Evolutionary conservation across 176 grass and related monocot genomes (phyloP).

Genomic region (Pontederia paniculata): DNA sequence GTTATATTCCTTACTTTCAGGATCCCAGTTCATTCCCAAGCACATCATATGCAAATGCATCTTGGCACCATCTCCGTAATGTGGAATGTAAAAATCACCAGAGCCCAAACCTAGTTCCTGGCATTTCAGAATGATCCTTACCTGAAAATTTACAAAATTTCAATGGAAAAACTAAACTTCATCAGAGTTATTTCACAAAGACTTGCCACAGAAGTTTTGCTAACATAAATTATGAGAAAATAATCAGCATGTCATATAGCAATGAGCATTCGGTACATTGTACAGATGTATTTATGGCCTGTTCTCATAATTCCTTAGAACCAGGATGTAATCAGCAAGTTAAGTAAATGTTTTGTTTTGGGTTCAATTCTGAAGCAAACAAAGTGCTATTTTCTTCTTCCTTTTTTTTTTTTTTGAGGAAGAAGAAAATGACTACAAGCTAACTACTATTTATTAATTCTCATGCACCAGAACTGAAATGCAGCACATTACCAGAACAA

Average conservation of each 20-base stretch:
- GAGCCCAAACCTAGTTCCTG: constrained; percentile 29
- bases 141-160: constrained; percentile 15
- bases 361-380: too few relatives aligned
- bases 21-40: constrained; percentile 61
- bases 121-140: constrained; percentile 41
- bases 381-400: too few relatives aligned
- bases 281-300: too few relatives aligned
- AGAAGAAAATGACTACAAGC: too few relatives aligned
- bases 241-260: background rate
- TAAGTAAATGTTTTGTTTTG: too few relatives aligned
- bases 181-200: background rate
- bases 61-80: constrained; percentile 32
- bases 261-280: too few relatives aligned
- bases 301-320: too few relatives aligned
- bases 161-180: background rate
- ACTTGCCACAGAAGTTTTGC: background rate
- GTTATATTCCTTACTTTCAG: constrained; percentile 26
- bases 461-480: too few relatives aligned
- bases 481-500: too few relatives aligned
- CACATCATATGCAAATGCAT: constrained; percentile 52
- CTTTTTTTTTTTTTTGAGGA: too few relatives aligned
- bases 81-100: constrained; percentile 48
- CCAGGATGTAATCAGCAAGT: too few relatives aligned
- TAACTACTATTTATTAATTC: too few relatives aligned
- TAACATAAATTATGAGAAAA: background rate